A percentile compares a stretch with the other conserved stretches of the same genome.
Evolutionary conservation across 257 asterid species (phyloP).

Genomic region (Cordia subcordata): DNA sequence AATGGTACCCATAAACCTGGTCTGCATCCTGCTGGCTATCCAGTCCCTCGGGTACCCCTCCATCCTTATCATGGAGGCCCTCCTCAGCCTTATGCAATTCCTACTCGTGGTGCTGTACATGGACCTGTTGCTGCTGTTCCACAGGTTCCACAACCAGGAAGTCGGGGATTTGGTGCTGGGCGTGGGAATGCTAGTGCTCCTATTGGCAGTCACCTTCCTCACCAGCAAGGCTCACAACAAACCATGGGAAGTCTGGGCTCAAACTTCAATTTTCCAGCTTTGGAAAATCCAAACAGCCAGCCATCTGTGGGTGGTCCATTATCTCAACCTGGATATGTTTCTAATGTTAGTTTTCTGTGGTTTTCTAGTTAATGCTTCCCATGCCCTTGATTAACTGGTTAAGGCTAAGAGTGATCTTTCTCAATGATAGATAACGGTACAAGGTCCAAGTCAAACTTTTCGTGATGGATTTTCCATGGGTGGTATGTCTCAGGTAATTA

Average conservation of each 20-base stretch:
- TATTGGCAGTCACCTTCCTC: slow-evolving; percentile 88
- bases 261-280: slow-evolving; percentile 67
- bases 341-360: slow-evolving; percentile 57
- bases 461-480: slow-evolving; percentile 87
- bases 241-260: slow-evolving; percentile 68
- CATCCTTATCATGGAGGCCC: slow-evolving; percentile 82
- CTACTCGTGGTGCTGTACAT: slow-evolving; percentile 86
- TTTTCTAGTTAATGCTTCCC: slow-evolving; percentile 4
- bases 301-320: slow-evolving; percentile 84
- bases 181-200: slow-evolving; percentile 86
- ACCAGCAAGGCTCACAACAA: slow-evolving; percentile 79
- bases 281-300: slow-evolving; percentile 86
- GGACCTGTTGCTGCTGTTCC: slow-evolving; percentile 92
- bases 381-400: neutral
- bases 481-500: slow-evolving; percentile 91
- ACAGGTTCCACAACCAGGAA: slow-evolving; percentile 85
- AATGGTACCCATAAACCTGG: slow-evolving; percentile 81
- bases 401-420: neutral
- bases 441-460: slow-evolving; percentile 72
- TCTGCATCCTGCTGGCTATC: slow-evolving; percentile 79
- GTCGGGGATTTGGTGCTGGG: slow-evolving; percentile 85
- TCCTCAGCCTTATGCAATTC: slow-evolving; percentile 95
- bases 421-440: slow-evolving; percentile 32
- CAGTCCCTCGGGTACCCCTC: slow-evolving; percentile 77
- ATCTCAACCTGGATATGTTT: slow-evolving; percentile 87